A percentile compares a stretch with the other conserved stretches of the same genome.
Evolutionary conservation across 441 rosid genomes (phyloP).

Genomic region (Macaranga tanarius): DNA sequence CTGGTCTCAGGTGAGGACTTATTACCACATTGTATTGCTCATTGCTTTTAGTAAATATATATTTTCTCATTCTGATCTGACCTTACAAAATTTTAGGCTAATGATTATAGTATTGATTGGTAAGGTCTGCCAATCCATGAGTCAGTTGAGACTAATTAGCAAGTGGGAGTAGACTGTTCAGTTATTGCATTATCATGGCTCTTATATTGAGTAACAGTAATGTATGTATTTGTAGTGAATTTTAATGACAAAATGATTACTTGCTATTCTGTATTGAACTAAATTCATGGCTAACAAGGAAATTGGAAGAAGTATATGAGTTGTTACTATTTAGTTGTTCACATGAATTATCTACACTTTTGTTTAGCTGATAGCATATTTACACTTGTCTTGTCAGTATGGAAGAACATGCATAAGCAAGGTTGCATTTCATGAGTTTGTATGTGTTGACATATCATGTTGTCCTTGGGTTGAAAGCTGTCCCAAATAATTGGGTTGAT

Average conservation of each 20-base stretch:
- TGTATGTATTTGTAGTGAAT: neutral
- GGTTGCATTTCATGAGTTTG: neutral
- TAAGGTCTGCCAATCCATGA: neutral
- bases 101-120: neutral
- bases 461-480: neutral
- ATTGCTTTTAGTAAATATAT: no score
- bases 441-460: neutral
- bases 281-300: neutral
- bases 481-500: neutral
- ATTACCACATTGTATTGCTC: neutral
- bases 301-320: no score
- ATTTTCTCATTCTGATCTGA: no score
- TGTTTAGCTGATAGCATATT: no score
- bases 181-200: no score
- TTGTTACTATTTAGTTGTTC: no score
- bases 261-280: neutral
- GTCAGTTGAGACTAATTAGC: neutral
- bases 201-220: no score
- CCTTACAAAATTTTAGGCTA: neutral
- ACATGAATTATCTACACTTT: no score
- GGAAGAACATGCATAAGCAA: neutral
- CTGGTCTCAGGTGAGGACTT: slow-evolving; percentile 85
- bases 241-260: neutral
- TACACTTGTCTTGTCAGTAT: no score
- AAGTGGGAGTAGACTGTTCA: neutral